Conservation (phyloP, 768 basidiomycete genomes). For the Lentinula raphanica region DNA sequence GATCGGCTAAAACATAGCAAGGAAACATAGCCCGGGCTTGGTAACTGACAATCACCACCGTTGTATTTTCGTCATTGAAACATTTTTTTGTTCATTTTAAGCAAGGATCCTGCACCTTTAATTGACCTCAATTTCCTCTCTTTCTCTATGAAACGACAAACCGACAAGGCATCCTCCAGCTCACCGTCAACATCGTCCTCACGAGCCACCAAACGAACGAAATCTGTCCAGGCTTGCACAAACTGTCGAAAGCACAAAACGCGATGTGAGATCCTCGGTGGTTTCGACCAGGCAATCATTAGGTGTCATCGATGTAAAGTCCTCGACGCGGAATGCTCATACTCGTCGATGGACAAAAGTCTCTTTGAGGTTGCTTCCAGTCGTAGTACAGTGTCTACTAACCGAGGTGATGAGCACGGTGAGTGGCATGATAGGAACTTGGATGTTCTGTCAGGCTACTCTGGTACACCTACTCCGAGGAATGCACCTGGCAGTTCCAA, state of each 20-base stretch:
- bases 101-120: background rate
- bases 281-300: conserved; percentile 18
- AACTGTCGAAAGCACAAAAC: conserved; percentile 41
- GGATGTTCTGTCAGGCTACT: background rate
- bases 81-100: background rate
- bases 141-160: conserved; percentile 5
- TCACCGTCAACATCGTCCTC: background rate
- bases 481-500: conserved; percentile 3
- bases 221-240: conserved; percentile 33
- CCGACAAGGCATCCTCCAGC: background rate
- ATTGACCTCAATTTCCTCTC: background rate
- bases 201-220: conserved; percentile 23
- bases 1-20: background rate
- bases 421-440: background rate
- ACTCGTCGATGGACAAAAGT: conserved; percentile 22
- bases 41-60: background rate
- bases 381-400: background rate
- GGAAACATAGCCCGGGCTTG: background rate
- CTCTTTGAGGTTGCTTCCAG: conserved; percentile 5
- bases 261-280: conserved; percentile 38
- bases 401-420: background rate
- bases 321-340: conserved; percentile 34
- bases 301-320: conserved; percentile 39
- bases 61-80: background rate
- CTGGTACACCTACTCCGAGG: background rate